Evolutionary conservation across 2,329 filamentous ascomycete genomes (phyloP), one percentile per base, ranked within the genome.

Genomic region (Metarhizium guizhouense): DNA sequence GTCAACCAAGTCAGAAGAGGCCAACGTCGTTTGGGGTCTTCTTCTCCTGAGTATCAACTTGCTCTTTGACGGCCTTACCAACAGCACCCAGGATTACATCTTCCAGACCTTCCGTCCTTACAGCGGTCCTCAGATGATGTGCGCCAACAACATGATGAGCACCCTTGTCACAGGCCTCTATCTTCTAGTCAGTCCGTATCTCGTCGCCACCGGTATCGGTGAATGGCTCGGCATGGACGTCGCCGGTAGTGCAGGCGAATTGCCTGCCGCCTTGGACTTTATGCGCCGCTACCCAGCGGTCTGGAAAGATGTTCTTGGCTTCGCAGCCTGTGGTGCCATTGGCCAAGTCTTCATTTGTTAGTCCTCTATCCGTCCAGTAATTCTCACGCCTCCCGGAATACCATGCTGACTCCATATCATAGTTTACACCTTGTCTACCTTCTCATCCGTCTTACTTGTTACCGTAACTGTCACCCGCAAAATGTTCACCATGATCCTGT

Each of bases 401-500:
- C n/a, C 38, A 49, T 49, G 18, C 62, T 68, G 62, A 70, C 55
- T 1, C 10, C 20, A 13, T 5, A 20, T 7, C 36, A 34, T 38
- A 86, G 84, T 96, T 78, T 92, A 95, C 73, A 97, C 94, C 0
- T 81, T 99, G 6, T 87, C 91, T 14, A 90, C 88, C 52, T 99
- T 97, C 74, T 94, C 89, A 10, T 94, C 88, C 10, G 82, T 99
- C 51, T 80, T 97, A 53, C 83, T 99, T 52, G 93, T 97, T 47
- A 97, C 94, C 4, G 92, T 99, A 3, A 99, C 91, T 2, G 94
- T 99, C 49, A 99, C 94, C 49, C 82, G 94, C 67, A 99, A 99
- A 77, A 99, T 99, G 94, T 82, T 97, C 70, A 97, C 93, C 62
- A 99, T 99, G 94, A 90, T 97, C 57, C 79, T 97, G 53, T 96